These are phyloP conservation scores for Pestalotiopsis sp. DNA, from an alignment of 2,329 filamentous ascomycete species.

Conservation along the genomic window DNA sequence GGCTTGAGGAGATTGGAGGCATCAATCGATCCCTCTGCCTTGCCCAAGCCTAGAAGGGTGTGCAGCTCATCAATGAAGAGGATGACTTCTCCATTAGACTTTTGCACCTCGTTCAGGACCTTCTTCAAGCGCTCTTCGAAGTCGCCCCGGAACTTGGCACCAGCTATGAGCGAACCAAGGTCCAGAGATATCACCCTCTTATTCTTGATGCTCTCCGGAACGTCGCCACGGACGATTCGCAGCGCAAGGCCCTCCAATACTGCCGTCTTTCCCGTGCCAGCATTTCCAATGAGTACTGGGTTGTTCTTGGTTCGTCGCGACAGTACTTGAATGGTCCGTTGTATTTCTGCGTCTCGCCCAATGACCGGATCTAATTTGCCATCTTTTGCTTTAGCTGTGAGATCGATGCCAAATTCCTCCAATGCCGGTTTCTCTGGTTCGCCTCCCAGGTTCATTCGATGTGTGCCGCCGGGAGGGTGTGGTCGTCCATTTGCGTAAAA, in stretches of 20 bases:
- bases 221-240: conserved; percentile 87
- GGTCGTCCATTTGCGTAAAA: conserved; percentile 73
- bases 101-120: conserved; percentile 87
- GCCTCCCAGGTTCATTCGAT: conserved; percentile 86
- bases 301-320: conserved; percentile 95
- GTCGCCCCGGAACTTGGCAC: conserved; percentile 92
- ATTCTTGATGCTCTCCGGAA: conserved; percentile 94
- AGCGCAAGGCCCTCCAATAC: conserved; percentile 89
- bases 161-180: conserved; percentile 89
- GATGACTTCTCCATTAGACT: conserved; percentile 87
- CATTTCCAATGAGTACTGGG: conserved; percentile 88
- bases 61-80: conserved; percentile 96
- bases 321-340: conserved; percentile 90
- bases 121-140: conserved; percentile 94
- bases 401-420: conserved; percentile 88
- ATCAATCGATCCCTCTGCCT: conserved; percentile 95
- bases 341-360: conserved; percentile 87
- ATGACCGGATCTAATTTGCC: conserved; percentile 97
- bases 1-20: conserved; percentile 95
- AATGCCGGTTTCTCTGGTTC: conserved; percentile 81
- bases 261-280: conserved; percentile 92
- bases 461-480: conserved; percentile 87
- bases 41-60: conserved; percentile 86
- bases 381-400: conserved; percentile 81
- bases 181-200: conserved; percentile 89